Evolutionary conservation across 495 filamentous ascomycete species (phyloP), one percentile per base, ranked within the genome.

Genomic region (Aspergillus campestris): DNA sequence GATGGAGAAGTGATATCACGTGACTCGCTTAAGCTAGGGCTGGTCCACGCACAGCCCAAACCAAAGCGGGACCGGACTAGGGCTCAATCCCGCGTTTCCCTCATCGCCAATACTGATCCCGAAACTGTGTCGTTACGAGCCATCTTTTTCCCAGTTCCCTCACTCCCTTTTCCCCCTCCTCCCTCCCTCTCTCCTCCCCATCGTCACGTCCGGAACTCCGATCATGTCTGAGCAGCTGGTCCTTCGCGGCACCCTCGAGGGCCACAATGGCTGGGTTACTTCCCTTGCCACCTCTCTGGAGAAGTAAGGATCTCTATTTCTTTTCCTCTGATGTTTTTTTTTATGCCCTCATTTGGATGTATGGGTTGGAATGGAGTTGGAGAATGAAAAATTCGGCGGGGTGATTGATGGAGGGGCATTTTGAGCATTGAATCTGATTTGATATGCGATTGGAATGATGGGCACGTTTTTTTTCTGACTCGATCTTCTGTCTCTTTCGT

Each of bases 161-260:
- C 67, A 64, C 57, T 61, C 64, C 56, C 64, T 70, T 64, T 62
- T 62, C 65, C 67, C 60, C 58, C 50, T 58, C 56, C 55, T 56
- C 53, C 54, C 57, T 60, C 56, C 52, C 54, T 57, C 54, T 64
- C 65, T 57, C 58, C 61, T 65, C 65, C 51, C 49, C 64, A 69
- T 66, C 65, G 64, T 66, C 65, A 62, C 66, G 50, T 48, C 50
- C 48, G 56, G 58, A 24, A 67, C 59, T 65, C 60, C 64, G 58
- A 73, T 66, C 69, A 95, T 94, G 87, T 81, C 85, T 74, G 90
- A 96, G 79, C 87, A 94, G 79, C 78, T 96, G 67, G 88, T 94
- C 76, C 86, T 94, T 73, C 88, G 89, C 74, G 90, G 90, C 67
- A 90, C 86, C 78, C 89, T 96, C 68, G 90, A 90, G 82, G 90